These are phyloP conservation scores for Polyplosphaeria fusca DNA, from an alignment of 495 filamentous ascomycete species.

Conservation along the genomic window DNA sequence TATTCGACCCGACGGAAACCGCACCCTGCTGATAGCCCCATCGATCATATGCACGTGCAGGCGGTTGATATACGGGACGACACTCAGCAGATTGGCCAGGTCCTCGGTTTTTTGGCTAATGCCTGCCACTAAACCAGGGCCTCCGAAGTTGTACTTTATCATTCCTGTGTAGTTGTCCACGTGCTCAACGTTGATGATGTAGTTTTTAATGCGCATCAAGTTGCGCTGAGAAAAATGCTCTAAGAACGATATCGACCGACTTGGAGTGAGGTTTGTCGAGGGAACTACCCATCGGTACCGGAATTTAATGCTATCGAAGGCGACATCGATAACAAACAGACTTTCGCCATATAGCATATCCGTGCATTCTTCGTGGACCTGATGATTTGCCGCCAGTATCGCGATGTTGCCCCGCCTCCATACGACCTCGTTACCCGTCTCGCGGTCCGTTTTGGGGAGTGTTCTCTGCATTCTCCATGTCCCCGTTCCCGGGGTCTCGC, in stretches of 20 bases:
- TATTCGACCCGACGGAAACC: conserved; percentile 20
- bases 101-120: conserved; percentile 36
- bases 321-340: conserved; percentile 52
- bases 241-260: conserved; percentile 35
- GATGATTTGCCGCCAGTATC: conserved; percentile 32
- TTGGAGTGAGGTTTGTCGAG: conserved; percentile 37
- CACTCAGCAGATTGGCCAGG: conserved; percentile 35
- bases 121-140: conserved; percentile 36
- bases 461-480: conserved; percentile 30
- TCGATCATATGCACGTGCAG: conserved; percentile 33
- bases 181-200: conserved; percentile 42
- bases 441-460: conserved; percentile 15
- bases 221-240: conserved; percentile 37
- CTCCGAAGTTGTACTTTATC: conserved; percentile 45
- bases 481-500: conserved; percentile 9
- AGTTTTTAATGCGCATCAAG: conserved; percentile 39
- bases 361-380: conserved; percentile 40
- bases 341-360: conserved; percentile 40
- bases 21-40: conserved; percentile 18
- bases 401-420: conserved; percentile 39
- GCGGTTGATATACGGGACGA: conserved; percentile 19
- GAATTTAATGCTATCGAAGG: conserved; percentile 47
- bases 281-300: conserved; percentile 40
- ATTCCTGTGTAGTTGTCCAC: conserved; percentile 45
- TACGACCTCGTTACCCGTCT: conserved; percentile 32